Percentiles rank a stretch among this genome's conserved stretches.
These are phyloP conservation scores for Sugiyamaella xylanicola DNA, from an alignment of 1,139 yeast genomes.

Conservation along the genomic window DNA sequence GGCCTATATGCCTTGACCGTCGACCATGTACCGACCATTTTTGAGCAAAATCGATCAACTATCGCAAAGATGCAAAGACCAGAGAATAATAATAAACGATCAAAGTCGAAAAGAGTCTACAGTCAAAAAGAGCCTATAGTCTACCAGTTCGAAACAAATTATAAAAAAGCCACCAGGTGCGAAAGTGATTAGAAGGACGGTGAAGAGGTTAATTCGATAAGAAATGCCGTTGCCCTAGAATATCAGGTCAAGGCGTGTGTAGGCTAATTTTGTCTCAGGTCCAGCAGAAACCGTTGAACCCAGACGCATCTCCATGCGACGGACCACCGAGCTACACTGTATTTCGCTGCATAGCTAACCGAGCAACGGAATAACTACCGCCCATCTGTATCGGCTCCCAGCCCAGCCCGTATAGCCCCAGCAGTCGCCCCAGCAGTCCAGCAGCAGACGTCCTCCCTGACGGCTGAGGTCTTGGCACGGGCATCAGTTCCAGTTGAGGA, in stretches of 20 bases:
- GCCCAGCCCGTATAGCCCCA: too few relatives aligned
- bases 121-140: too few relatives aligned
- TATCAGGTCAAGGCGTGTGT: neutral
- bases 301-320: neutral
- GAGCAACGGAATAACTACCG: neutral
- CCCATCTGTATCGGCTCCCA: too few relatives aligned
- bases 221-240: neutral
- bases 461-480: too few relatives aligned
- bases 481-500: too few relatives aligned
- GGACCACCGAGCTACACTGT: neutral
- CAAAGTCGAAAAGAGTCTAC: too few relatives aligned
- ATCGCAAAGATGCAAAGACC: neutral
- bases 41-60: neutral
- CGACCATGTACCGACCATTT: slow-evolving; percentile 15
- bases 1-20: slow-evolving; percentile 27
- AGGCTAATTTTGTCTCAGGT: neutral
- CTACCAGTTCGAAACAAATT: too few relatives aligned
- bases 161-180: too few relatives aligned
- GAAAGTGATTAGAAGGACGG: neutral
- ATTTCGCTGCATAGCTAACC: neutral
- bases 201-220: neutral
- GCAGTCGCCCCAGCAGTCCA: too few relatives aligned
- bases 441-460: too few relatives aligned
- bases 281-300: neutral
- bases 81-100: too few relatives aligned